Evolutionary conservation across 2,329 filamentous ascomycete genomes (phyloP), one percentile per base, ranked within the genome.

Genomic region (Claviceps africana): DNA sequence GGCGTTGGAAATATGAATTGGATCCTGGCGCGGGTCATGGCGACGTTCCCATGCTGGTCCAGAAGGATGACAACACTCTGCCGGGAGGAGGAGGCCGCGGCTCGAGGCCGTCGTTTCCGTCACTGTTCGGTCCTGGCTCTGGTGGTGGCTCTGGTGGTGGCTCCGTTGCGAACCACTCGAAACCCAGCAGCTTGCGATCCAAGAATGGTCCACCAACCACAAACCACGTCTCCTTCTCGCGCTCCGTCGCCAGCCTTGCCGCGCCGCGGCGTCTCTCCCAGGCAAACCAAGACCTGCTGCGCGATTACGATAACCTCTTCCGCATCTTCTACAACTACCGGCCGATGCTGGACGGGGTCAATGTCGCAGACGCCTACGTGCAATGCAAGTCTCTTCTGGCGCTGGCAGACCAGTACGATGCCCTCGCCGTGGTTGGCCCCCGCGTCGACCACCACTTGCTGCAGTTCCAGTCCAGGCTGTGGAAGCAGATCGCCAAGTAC

Each of bases 401-500:
- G 13, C 76, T 96, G 19, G 91, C 89, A n/a, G 90, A 96, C 68
- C 88, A 93, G 72, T 96, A 96, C 70, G 90, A 95, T 65, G 88
- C 90, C 15, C 77, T 96, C 13, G 76, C 83, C 31, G 88, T 96
- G 17, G 88, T 94, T 9, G 90, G 90, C 0, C 87, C 88, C 1
- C 81, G 91, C 39, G 86, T 96, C 45, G 91, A 96, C 67, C 90
- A 97, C 70, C 91, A 97, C 66, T 76, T 97, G 15, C 74, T 97
- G 17, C 88, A 93, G 60, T 97, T 96, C 65, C 88, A 93, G 61
- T 86, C 85, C 22, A 80, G 88, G 1, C 76, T 97, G 2, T 96
- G 90, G 85, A 95, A 93, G 67, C 91, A 96, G 68, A 94, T 96
- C 56, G 89, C 90, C 50, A 96, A 95, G 68, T 96, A 96, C 64